These are phyloP conservation scores for Capsella bursapastoris DNA, from an alignment of 345 rosid genomes.

Conservation along the genomic window DNA sequence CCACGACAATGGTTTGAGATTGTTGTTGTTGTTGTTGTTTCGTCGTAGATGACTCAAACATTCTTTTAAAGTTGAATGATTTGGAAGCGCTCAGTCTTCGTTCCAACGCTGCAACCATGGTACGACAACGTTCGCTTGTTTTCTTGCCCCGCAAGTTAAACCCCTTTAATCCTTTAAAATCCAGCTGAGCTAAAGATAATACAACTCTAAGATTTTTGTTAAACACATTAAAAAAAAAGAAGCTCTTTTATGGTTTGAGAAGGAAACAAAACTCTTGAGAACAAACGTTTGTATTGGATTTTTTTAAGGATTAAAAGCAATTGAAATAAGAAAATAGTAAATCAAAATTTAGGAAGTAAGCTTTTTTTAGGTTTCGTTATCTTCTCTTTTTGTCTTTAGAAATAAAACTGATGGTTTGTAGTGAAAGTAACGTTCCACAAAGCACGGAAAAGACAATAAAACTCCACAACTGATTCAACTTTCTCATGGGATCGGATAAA, in stretches of 20 bases:
- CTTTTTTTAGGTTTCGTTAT: conserved; percentile 24
- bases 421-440: conserved; percentile 18
- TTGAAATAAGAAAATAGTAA: conserved; percentile 31
- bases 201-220: conserved; percentile 17
- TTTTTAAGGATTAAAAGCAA: conserved; percentile 27
- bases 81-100: conserved; percentile 56
- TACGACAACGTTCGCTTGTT: conserved; percentile 46
- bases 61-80: conserved; percentile 54
- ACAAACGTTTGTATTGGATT: conserved; percentile 26
- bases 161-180: conserved; percentile 32
- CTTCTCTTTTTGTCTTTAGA: conserved; percentile 9
- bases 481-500: neutral
- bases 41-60: conserved; percentile 53
- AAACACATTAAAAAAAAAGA: neutral
- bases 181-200: conserved; percentile 39
- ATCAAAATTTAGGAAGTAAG: conserved; percentile 26
- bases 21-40: conserved; percentile 43
- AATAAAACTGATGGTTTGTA: conserved; percentile 36
- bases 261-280: conserved; percentile 20
- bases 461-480: conserved; percentile 33
- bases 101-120: conserved; percentile 70
- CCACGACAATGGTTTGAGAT: conserved; percentile 27
- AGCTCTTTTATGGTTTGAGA: neutral
- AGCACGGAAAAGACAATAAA: conserved; percentile 31
- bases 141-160: conserved; percentile 46